Conservation (phyloP, 202 grass and related monocot genomes). For the Setaria viridis region DNA sequence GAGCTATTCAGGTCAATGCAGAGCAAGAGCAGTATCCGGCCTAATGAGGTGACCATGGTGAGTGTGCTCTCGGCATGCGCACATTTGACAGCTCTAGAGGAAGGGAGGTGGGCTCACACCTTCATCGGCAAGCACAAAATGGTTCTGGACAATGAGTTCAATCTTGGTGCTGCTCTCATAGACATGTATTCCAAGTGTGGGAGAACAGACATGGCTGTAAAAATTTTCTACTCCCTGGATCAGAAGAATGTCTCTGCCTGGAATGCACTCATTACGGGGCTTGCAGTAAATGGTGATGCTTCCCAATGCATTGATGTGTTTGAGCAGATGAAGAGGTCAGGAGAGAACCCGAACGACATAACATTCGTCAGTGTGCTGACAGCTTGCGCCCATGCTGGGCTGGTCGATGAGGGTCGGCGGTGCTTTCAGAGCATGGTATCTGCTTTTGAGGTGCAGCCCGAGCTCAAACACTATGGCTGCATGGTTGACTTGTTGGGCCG, state of each 20-base stretch:
- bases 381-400: slow-evolving; percentile 65
- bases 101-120: slow-evolving; percentile 65
- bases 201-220: slow-evolving; percentile 50
- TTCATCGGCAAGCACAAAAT: slow-evolving; percentile 72
- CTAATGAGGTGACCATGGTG: slow-evolving; percentile 80
- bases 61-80: slow-evolving; percentile 66
- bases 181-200: slow-evolving; percentile 78
- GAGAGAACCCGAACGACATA: slow-evolving; percentile 50
- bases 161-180: slow-evolving; percentile 68
- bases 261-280: slow-evolving; percentile 71
- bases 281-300: slow-evolving; percentile 59
- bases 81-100: slow-evolving; percentile 58
- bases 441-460: slow-evolving; percentile 47
- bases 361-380: slow-evolving; percentile 66
- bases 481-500: slow-evolving; percentile 61
- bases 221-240: slow-evolving; percentile 61
- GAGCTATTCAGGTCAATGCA: slow-evolving; percentile 70
- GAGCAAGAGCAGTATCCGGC: slow-evolving; percentile 32
- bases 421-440: slow-evolving; percentile 65
- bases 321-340: slow-evolving; percentile 58
- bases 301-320: slow-evolving; percentile 55
- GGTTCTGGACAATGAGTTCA: slow-evolving; percentile 63
- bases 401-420: slow-evolving; percentile 52
- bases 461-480: slow-evolving; percentile 70
- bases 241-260: slow-evolving; percentile 69